phyloP scores from a whole-genome alignment of 495 filamentous ascomycete species.

The Xylaria longipes region DNA sequence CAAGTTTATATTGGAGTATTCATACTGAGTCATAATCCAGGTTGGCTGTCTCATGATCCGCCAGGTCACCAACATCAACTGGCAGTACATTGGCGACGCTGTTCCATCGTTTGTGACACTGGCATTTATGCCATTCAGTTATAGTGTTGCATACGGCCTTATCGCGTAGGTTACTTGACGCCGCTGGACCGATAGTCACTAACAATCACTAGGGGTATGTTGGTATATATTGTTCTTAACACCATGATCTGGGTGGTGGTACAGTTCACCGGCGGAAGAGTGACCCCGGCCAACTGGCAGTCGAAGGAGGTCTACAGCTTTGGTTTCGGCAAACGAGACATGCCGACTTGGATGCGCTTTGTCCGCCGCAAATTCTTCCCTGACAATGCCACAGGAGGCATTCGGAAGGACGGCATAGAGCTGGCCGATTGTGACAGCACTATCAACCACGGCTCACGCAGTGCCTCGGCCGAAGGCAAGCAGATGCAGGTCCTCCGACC shows the following conservation, averaged over 20 bases:
- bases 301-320: constrained; percentile 79
- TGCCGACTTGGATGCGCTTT: constrained; percentile 41
- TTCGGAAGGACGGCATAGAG: constrained; percentile 39
- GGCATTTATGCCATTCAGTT: constrained; percentile 81
- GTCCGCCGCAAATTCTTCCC: constrained; percentile 29
- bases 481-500: constrained; percentile 27
- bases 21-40: constrained; percentile 36
- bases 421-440: constrained; percentile 41
- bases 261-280: constrained; percentile 61
- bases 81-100: constrained; percentile 68
- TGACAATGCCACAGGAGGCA: constrained; percentile 14
- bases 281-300: constrained; percentile 74
- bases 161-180: constrained; percentile 61
- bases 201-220: constrained; percentile 60
- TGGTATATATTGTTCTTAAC: constrained; percentile 76
- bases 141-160: constrained; percentile 79
- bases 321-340: constrained; percentile 48
- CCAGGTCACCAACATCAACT: constrained; percentile 61
- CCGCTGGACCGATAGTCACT: not conserved
- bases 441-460: constrained; percentile 36
- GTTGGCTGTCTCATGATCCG: constrained; percentile 64
- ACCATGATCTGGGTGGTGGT: constrained; percentile 61
- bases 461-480: constrained; percentile 38
- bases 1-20: not conserved
- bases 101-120: constrained; percentile 83